Evolutionary conservation across 371 early-diverging fungal species (phyloP), one percentile per base, ranked within the genome.

Genomic region (Zancudomyces culisetae): DNA sequence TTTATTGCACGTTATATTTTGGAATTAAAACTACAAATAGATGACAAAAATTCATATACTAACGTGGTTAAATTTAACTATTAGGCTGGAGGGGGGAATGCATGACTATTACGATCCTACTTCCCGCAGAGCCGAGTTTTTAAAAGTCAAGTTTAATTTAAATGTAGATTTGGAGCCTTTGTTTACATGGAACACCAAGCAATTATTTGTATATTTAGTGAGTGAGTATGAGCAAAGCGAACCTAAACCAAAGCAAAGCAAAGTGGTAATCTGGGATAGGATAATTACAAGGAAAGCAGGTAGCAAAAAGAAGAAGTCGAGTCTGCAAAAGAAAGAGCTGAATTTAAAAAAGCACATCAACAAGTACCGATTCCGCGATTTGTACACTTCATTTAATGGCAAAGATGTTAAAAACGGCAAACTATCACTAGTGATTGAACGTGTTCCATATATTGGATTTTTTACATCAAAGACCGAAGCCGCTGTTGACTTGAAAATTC

Each of bases 151-250:
- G 12, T 85, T 88, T 64, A 75, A 82, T 54, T 52, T 87, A 28
- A 80, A 83, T 52, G 87, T 87, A 0, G 88, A 96, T 70, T 76
- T 93, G 19, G 70, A 80, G 12, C 73, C 80, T 4, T 61, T 89
- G 45, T 93, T 93, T 61, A 79, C 89, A 61, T 96, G 94, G 94
- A 93, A 96, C 64, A 91, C 93, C 26, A 96, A 96, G 70, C 90
- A 90, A 60, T 65, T 96, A 43, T 92, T 90, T 64, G 81, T 87
- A 19, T 83, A 79, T 47, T 74, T 85, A 4, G 80, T 90, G 1
- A 88, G 79, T 15, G 90, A 92, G 56, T 96, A 85, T 58, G 66
- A 70, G 52, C 76, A 39, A 27, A 26, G 30, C 2, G 26, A 30
- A n/a, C 64, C 77, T 67, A 73, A 66, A 59, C 54, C 51, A 29